Evolutionary conservation across 106 monocot genomes (phyloP).

Genomic region (Dendrobium chrysotoxum): DNA sequence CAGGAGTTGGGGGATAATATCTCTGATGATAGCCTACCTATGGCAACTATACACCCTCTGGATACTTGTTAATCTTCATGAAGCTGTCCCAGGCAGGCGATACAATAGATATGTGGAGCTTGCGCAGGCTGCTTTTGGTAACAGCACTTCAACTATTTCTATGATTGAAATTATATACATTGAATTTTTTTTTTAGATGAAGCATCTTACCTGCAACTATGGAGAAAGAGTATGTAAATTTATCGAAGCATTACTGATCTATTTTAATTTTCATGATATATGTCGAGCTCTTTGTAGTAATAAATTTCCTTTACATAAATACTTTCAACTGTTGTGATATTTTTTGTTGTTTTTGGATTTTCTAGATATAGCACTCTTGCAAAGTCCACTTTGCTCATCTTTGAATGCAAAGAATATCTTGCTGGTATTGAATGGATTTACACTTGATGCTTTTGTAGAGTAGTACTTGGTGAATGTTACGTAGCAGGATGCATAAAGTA

Average conservation of each 20-base stretch:
- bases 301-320: not conserved
- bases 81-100: slow-evolving; percentile 84
- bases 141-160: slow-evolving; percentile 13
- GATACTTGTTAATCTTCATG: slow-evolving; percentile 83
- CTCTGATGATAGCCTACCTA: slow-evolving; percentile 61
- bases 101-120: slow-evolving; percentile 98
- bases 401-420: not conserved
- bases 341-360: too few species aligned
- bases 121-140: slow-evolving; percentile 92
- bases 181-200: too few species aligned
- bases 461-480: not conserved
- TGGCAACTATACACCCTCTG: slow-evolving; percentile 97
- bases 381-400: too few species aligned
- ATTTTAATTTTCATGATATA: not conserved
- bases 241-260: not conserved
- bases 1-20: slow-evolving; percentile 84
- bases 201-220: too few species aligned
- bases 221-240: not conserved
- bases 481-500: not conserved
- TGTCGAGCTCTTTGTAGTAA: not conserved
- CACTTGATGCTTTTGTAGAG: not conserved
- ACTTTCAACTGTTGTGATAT: not conserved
- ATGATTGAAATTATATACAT: not conserved
- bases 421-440: not conserved
- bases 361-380: too few species aligned